phyloP scores from a whole-genome alignment of 208 protist genomes.

The Perkinsela sp. region DNA sequence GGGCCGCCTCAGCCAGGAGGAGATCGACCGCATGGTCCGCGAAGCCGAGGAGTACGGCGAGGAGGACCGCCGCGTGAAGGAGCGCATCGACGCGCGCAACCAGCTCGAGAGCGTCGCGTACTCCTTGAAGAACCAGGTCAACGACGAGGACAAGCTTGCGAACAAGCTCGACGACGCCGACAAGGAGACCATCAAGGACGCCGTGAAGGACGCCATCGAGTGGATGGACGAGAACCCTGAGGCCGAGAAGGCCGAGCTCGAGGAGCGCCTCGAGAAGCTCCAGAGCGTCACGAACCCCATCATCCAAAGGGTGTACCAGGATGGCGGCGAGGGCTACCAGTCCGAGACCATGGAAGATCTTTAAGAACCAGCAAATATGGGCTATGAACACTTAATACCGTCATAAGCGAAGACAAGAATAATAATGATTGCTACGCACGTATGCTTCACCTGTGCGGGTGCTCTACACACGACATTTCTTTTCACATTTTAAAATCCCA shows the following conservation, averaged over 20 bases:
- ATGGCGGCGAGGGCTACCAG: constrained; percentile 3
- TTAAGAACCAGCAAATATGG: background rate
- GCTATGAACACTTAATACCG: no score
- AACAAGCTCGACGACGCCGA: constrained; percentile 66
- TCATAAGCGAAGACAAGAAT: no score
- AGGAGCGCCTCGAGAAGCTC: constrained; percentile 54
- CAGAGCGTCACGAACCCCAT: constrained; percentile 77
- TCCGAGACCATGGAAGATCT: constrained; percentile 1
- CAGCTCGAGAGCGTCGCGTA: constrained; percentile 68
- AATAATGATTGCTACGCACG: no score
- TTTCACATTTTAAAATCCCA: no score
- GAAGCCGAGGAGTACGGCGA: constrained; percentile 51
- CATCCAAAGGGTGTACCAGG: constrained; percentile 64
- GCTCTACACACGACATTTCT: no score
- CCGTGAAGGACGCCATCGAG: constrained; percentile 58
- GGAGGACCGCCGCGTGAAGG: constrained; percentile 26
- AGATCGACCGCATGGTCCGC: constrained; percentile 62
- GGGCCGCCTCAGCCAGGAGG: constrained; percentile 37
- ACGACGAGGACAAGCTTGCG: constrained; percentile 64
- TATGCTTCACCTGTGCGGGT: no score
- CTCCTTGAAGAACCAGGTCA: constrained; percentile 72
- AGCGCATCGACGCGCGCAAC: constrained; percentile 49
- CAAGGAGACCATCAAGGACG: constrained; percentile 41
- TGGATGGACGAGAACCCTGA: constrained; percentile 80
- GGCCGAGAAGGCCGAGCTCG: constrained; percentile 74